phyloP scores from a whole-genome alignment of 2,329 filamentous ascomycete species.

The Beauveria asiatica region DNA sequence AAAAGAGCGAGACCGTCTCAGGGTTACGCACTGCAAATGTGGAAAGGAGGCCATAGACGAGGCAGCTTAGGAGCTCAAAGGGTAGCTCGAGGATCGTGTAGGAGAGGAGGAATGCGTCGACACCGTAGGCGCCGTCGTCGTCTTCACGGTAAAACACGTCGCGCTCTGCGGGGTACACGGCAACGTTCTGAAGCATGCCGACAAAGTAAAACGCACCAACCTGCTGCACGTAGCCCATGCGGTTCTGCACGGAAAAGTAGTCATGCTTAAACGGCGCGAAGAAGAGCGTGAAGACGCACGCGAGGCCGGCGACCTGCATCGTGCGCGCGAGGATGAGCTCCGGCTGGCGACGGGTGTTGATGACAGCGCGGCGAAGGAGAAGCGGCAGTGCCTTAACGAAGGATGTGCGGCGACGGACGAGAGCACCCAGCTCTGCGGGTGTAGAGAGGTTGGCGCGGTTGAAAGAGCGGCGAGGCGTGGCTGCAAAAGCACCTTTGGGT shows the following conservation, averaged over 20 bases:
- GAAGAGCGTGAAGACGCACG: conserved; percentile 56
- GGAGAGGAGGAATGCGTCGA: conserved; percentile 61
- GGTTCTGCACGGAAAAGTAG: conserved; percentile 62
- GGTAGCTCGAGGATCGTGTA: conserved; percentile 65
- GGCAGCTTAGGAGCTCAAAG: conserved; percentile 57
- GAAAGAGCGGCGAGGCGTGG: conserved; percentile 31
- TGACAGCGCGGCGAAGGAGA: conserved; percentile 55
- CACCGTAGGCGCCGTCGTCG: conserved; percentile 62
- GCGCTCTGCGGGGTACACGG: conserved; percentile 61
- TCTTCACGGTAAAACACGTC: conserved; percentile 73
- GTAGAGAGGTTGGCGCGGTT: conserved; percentile 45
- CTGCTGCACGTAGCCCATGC: conserved; percentile 66
- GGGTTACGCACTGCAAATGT: conserved; percentile 59
- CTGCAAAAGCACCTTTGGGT: conserved; percentile 7
- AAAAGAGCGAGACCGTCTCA: conserved; percentile 55
- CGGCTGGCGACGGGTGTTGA: conserved; percentile 62
- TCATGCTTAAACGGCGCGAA: conserved; percentile 63
- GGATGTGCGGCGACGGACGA: conserved; percentile 54
- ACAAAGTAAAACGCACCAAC: conserved; percentile 65
- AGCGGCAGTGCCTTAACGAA: conserved; percentile 58
- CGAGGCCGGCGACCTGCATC: conserved; percentile 58
- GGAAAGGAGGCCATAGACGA: conserved; percentile 57
- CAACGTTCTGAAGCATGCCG: conserved; percentile 73
- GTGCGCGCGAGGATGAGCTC: conserved; percentile 54
- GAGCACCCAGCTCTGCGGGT: conserved; percentile 62